Conservation (phyloP, 2,329 filamentous ascomycete genomes). For the Fusarium sp. region DNA sequence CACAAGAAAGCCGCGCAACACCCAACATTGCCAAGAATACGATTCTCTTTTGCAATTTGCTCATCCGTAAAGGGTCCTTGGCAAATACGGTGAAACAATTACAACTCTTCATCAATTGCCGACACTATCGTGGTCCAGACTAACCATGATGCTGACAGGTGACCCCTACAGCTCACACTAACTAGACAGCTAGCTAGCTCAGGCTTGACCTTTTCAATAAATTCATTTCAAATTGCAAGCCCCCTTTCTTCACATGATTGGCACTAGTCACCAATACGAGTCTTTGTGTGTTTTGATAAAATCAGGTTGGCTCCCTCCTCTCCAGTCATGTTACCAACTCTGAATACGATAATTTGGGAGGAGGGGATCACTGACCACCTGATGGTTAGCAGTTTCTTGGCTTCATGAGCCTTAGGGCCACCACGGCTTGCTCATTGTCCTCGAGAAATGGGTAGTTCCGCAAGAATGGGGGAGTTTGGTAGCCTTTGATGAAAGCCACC, state of each 20-base stretch:
- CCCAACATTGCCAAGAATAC: not conserved
- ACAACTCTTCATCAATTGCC: not conserved
- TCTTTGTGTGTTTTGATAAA: not conserved
- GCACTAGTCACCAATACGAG: not conserved
- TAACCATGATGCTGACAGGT: not conserved
- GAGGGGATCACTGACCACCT: not conserved
- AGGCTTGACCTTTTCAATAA: not conserved
- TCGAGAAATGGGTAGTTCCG: not conserved
- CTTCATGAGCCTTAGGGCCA: not conserved
- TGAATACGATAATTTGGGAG: not conserved
- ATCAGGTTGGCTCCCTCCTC: not conserved
- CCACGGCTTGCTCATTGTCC: not conserved
- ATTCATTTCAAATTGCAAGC: not conserved
- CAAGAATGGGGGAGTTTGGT: not conserved
- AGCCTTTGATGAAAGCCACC: not conserved
- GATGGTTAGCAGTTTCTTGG: not conserved
- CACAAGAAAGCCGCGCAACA: not conserved
- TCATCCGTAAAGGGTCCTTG: not conserved
- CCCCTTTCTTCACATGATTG: not conserved
- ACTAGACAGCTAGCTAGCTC: not conserved
- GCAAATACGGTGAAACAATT: not conserved
- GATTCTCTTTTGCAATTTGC: not conserved
- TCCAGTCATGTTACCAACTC: not conserved
- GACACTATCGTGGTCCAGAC: not conserved
- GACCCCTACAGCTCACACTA: not conserved